These are phyloP conservation scores for Cupressus sempervirens DNA, from an alignment of 75 land plant genomes.

Conservation along the genomic window DNA sequence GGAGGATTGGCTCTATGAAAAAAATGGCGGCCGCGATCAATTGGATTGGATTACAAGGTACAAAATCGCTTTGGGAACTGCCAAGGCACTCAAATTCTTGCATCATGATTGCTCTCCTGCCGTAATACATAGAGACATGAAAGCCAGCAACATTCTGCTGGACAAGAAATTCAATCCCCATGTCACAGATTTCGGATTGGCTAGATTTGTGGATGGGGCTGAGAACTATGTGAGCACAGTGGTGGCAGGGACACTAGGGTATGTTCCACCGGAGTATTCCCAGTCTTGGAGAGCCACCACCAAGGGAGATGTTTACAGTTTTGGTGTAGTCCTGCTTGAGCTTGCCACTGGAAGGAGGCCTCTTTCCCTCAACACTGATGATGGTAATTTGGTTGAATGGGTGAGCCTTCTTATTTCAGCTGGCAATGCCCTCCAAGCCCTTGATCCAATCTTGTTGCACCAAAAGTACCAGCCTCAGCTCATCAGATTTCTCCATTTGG, in stretches of 20 bases:
- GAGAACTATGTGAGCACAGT: conserved; percentile 45
- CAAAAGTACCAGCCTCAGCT: background rate
- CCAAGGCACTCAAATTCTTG: conserved; percentile 19
- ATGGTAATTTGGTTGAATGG: conserved; percentile 74
- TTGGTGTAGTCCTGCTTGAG: conserved; percentile 49
- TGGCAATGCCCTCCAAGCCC: conserved; percentile 35
- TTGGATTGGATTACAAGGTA: conserved; percentile 17
- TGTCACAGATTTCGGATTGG: conserved; percentile 30
- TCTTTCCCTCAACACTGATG: conserved; percentile 15
- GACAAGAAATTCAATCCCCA: conserved; percentile 18
- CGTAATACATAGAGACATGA: conserved; percentile 28
- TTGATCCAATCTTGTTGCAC: conserved; percentile 27
- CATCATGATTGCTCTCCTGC: conserved; percentile 29
- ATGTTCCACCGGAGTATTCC: conserved; percentile 39
- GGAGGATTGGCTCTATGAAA: conserved; percentile 33
- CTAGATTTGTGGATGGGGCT: conserved; percentile 22
- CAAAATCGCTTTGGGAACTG: conserved; percentile 22
- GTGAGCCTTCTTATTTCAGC: conserved; percentile 35
- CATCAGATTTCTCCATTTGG: conserved; percentile 9
- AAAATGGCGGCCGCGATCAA: background rate
- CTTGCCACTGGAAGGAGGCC: conserved; percentile 36
- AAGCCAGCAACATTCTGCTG: conserved; percentile 30
- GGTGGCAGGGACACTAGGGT: conserved; percentile 41
- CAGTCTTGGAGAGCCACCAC: conserved; percentile 42
- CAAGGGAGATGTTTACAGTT: conserved; percentile 52